phyloP scores from a whole-genome alignment of 495 filamentous ascomycete genomes.

The Podospora australis region DNA sequence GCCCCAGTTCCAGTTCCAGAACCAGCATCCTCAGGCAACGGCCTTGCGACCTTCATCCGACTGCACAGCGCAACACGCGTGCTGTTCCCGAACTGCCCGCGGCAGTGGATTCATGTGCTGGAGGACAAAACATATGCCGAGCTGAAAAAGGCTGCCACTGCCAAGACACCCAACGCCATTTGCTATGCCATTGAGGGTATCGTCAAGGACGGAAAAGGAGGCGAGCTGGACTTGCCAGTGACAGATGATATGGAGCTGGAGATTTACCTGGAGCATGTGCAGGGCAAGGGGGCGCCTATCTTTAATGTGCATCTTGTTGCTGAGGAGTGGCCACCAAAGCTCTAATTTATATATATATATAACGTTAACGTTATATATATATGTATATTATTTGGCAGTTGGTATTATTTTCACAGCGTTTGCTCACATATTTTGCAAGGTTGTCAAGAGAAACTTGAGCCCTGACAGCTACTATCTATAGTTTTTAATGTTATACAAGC shows the following conservation, averaged over 20 bases:
- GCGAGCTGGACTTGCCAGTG: slow-evolving; percentile 54
- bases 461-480: too few species aligned
- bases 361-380: too few species aligned
- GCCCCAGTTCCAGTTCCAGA: slow-evolving; percentile 5
- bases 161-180: slow-evolving; percentile 48
- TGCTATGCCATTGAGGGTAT: slow-evolving; percentile 59
- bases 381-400: too few species aligned
- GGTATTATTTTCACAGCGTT: too few species aligned
- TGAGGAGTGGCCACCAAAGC: too few species aligned
- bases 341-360: too few species aligned
- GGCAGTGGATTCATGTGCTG: slow-evolving; percentile 57
- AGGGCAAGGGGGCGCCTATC: slow-evolving; percentile 54
- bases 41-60: slow-evolving; percentile 59
- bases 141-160: slow-evolving; percentile 47
- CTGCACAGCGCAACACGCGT: slow-evolving; percentile 47
- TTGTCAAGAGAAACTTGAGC: too few species aligned
- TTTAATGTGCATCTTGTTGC: slow-evolving; percentile 49
- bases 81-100: slow-evolving; percentile 33
- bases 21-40: slow-evolving; percentile 12
- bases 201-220: slow-evolving; percentile 49
- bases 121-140: slow-evolving; percentile 48
- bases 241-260: slow-evolving; percentile 64
- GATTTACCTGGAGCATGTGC: slow-evolving; percentile 58
- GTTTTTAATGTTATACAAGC: too few species aligned
- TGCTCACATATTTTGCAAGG: too few species aligned